These are phyloP conservation scores for Penicillium sp. DNA, from an alignment of 2,329 filamentous ascomycete genomes.

Conservation along the genomic window DNA sequence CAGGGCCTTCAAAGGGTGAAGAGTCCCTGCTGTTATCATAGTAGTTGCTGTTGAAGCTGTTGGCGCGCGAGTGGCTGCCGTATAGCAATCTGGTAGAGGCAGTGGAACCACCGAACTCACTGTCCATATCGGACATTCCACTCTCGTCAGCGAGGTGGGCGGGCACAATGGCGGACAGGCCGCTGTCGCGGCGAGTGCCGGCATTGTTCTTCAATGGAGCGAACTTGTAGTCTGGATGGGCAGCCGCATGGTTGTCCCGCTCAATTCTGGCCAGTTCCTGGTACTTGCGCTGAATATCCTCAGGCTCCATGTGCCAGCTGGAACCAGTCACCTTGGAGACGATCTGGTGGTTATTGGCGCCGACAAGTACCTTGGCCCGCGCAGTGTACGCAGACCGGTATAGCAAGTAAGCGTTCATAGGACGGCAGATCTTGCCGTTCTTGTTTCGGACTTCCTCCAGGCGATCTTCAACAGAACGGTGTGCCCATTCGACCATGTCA, in stretches of 20 bases:
- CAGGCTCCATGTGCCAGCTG: conserved; percentile 81
- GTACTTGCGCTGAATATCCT: conserved; percentile 72
- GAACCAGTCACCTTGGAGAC: conserved; percentile 84
- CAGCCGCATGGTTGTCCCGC: conserved; percentile 77
- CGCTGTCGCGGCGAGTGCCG: conserved; percentile 23
- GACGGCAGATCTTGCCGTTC: conserved; percentile 78
- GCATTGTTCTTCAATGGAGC: conserved; percentile 71
- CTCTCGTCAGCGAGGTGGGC: conserved; percentile 7
- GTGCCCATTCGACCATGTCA: conserved; percentile 80
- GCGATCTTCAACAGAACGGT: conserved; percentile 67
- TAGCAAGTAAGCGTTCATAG: conserved; percentile 98
- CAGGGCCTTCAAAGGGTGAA: conserved; percentile 36
- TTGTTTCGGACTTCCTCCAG: conserved; percentile 66
- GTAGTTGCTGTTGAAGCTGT: conserved; percentile 31
- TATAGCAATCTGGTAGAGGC: conserved; percentile 18
- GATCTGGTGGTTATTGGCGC: conserved; percentile 89
- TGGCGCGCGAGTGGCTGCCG: conserved; percentile 22
- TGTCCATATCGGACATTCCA: conserved; percentile 40
- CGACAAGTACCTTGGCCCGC: conserved; percentile 76
- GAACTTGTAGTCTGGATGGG: conserved; percentile 93
- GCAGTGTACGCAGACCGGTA: conserved; percentile 93
- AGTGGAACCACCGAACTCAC: conserved; percentile 12
- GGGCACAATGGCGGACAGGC: not conserved
- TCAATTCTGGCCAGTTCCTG: conserved; percentile 78
- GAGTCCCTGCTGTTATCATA: conserved; percentile 33